Conservation (phyloP, 1,284 basidiomycete genomes). For the Malassezia pachydermatis region DNA sequence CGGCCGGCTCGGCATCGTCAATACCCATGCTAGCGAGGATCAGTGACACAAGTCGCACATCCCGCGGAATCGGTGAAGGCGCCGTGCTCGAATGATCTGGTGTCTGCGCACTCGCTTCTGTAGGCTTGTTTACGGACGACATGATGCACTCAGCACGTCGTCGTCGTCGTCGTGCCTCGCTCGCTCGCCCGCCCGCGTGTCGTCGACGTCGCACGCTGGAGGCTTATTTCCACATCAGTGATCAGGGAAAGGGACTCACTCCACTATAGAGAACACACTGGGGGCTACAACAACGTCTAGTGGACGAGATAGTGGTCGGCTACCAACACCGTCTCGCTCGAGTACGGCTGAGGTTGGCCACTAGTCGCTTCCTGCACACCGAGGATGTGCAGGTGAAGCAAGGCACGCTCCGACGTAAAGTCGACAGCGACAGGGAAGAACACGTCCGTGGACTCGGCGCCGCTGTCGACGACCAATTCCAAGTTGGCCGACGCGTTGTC, state of each 20-base stretch:
- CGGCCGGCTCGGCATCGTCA: conserved; percentile 82
- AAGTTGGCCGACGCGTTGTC: conserved; percentile 53
- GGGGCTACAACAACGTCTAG: conserved; percentile 1
- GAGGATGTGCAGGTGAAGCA: conserved; percentile 61
- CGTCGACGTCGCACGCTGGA: neutral
- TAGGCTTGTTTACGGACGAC: no score
- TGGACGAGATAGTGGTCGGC: conserved; percentile 14
- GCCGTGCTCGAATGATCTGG: no score
- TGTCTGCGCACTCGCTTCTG: no score
- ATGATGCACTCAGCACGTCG: no score
- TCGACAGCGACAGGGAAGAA: conserved; percentile 87
- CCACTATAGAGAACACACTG: no score
- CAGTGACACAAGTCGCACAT: conserved; percentile 81
- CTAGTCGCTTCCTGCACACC: neutral
- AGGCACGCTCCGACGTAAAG: conserved; percentile 68
- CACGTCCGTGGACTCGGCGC: conserved; percentile 65
- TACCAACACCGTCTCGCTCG: conserved; percentile 2
- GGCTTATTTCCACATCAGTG: conserved; percentile 5
- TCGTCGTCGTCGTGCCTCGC: no score
- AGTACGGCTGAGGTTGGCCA: conserved; percentile 6
- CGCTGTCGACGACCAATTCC: conserved; percentile 66
- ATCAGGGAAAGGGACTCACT: neutral
- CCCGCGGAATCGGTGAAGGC: conserved; percentile 56
- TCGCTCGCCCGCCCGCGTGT: no score
- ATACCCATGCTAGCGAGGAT: conserved; percentile 88